Evolutionary conservation across 257 asterid species (phyloP), one percentile per base, ranked within the genome.

Genomic region (Plantago ovata): DNA sequence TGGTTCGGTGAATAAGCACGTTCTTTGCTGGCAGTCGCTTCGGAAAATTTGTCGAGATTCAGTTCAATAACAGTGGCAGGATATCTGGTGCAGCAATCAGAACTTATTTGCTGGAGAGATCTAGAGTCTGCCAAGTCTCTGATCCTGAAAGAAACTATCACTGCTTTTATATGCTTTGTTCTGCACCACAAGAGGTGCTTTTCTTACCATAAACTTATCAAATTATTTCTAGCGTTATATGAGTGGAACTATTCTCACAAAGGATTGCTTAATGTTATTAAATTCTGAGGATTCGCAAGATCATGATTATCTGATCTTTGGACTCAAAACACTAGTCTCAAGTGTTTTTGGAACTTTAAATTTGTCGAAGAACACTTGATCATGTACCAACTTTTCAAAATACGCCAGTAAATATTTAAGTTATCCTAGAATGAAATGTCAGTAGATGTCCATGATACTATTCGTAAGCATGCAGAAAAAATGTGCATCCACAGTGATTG

Each of bases 71-170:
- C 32, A 64, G 61, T 51, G 90, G 90, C 33, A 82, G 84, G 69
- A 89, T 89, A 38, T 86, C 95, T 7, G 97, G 97, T 66, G 97
- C 97, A 28, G 97, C 97, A 46, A 89, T 89, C 67, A 79, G 93
- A 77, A 89, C 97, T 38, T 89, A 89, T 78, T 78, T 89, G 72
- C 77, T 89, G 77, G 97, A 89, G 77, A 79, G 95, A 68, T 89
- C 97, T 5, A 95, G 97, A 38, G 97, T 89, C 62, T 84, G 93
- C 66, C 97, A 86, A 77, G 79, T 84, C 60, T 86, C 95, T 33
- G 95, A 89, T 72, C 95, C 95, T 53, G 97, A 89, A 75, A 86
- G 97, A 71, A 89, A 84, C 76, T 89, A 89, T 72, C 97, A 89
- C 56, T 89, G 97, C 70, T 89, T 89, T 72, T 89, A 89, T 68